These are phyloP conservation scores for Daldinia vernicosa DNA, from an alignment of 495 filamentous ascomycete species.

Conservation along the genomic window DNA sequence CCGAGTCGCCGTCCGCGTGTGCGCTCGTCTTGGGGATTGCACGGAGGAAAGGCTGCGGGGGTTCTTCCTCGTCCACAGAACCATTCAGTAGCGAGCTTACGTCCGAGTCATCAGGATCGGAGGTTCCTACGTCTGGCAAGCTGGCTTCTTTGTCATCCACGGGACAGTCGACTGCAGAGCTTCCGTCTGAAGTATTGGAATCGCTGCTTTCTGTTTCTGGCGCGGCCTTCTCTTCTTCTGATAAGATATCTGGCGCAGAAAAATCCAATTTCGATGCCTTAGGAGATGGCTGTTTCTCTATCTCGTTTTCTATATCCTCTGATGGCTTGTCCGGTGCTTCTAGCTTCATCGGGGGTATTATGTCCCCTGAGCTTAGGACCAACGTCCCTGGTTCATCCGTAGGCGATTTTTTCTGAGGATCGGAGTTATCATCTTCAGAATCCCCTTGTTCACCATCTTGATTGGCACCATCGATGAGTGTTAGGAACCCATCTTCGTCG, in stretches of 20 bases:
- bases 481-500: slow-evolving; percentile 25
- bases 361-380: neutral
- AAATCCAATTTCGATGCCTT: neutral
- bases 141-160: neutral
- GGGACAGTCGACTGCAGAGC: neutral
- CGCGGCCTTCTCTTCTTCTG: neutral
- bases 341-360: neutral
- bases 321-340: neutral
- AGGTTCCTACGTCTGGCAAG: neutral
- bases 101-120: neutral
- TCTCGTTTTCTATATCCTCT: neutral
- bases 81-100: neutral
- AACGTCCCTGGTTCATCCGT: too few relatives aligned
- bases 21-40: neutral
- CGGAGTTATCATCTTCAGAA: too few relatives aligned
- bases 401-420: neutral
- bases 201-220: neutral
- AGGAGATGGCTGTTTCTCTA: neutral
- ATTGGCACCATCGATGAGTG: neutral
- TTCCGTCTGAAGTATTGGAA: neutral
- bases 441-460: neutral
- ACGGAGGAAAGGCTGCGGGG: too few relatives aligned
- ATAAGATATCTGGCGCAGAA: neutral
- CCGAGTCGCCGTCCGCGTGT: neutral
- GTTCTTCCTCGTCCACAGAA: neutral